Evolutionary conservation across 2,329 filamentous ascomycete species (phyloP).

Genomic region (Tolypocladium sp.): DNA sequence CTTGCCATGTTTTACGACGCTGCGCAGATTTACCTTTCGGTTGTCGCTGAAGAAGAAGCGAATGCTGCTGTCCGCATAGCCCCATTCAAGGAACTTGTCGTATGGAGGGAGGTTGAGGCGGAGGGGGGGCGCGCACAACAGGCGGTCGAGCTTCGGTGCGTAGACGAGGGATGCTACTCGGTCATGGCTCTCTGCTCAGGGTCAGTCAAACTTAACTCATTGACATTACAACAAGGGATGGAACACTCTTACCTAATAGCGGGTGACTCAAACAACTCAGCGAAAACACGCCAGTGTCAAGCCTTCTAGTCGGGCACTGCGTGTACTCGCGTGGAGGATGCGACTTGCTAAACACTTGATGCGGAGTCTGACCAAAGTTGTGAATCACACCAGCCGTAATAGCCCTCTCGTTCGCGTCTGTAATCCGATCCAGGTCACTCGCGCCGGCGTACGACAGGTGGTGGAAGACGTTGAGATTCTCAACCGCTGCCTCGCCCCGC

Average conservation of each 20-base stretch:
- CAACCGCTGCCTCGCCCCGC: constrained; percentile 81
- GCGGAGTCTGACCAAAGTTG: constrained; percentile 95
- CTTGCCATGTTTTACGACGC: constrained; percentile 1
- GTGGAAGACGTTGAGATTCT: constrained; percentile 91
- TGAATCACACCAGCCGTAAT: constrained; percentile 95
- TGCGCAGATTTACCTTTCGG: constrained; percentile 47
- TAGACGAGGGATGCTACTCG: constrained; percentile 72
- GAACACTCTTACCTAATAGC: constrained; percentile 46
- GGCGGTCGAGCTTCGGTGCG: constrained; percentile 68
- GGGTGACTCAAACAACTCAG: constrained; percentile 72
- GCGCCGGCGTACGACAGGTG: constrained; percentile 92
- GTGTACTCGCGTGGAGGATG: constrained; percentile 70
- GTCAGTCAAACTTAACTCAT: background rate
- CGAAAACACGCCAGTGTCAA: constrained; percentile 71
- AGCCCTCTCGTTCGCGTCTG: constrained; percentile 75
- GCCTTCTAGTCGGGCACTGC: constrained; percentile 53
- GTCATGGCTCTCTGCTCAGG: constrained; percentile 54
- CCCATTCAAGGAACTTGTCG: constrained; percentile 93
- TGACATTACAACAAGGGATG: background rate
- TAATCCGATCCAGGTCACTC: constrained; percentile 83
- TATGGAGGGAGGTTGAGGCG: constrained; percentile 83
- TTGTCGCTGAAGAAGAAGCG: constrained; percentile 83
- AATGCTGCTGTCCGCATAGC: constrained; percentile 85
- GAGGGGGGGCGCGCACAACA: constrained; percentile 77
- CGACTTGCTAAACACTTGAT: constrained; percentile 79